Conservation (phyloP, 306 rosid genomes). For the Cicer cuneatum region DNA sequence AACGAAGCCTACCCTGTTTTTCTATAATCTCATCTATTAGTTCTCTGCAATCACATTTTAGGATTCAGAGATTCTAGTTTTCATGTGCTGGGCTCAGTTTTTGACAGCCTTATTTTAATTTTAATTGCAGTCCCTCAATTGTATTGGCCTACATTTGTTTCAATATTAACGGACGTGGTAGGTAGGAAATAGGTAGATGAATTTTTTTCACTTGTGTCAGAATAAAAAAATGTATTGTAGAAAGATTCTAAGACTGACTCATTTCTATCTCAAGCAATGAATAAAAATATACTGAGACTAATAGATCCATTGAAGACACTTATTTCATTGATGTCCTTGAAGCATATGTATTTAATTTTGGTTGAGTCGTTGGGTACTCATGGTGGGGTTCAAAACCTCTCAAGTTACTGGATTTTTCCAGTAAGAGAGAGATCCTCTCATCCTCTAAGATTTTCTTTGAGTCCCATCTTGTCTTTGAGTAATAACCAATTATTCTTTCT, state of each 20-base stretch:
- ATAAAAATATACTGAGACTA: slow-evolving; percentile 13
- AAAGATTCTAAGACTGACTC: slow-evolving; percentile 15
- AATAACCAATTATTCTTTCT: too few relatives aligned
- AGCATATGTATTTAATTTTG: background rate
- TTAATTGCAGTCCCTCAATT: slow-evolving; percentile 29
- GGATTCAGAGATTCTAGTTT: slow-evolving; percentile 70
- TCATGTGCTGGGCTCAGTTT: slow-evolving; percentile 42
- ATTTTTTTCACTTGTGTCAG: slow-evolving; percentile 34
- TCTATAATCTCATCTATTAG: slow-evolving; percentile 37
- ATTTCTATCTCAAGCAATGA: slow-evolving; percentile 35
- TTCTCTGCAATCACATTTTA: slow-evolving; percentile 83
- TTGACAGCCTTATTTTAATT: slow-evolving; percentile 17
- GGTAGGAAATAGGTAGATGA: slow-evolving; percentile 44
- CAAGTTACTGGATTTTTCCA: too few relatives aligned
- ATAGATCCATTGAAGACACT: background rate
- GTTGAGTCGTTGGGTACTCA: background rate
- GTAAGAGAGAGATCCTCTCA: too few relatives aligned
- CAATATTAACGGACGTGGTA: slow-evolving; percentile 30
- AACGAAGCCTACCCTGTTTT: slow-evolving; percentile 43
- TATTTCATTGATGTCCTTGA: background rate
- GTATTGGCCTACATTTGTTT: slow-evolving; percentile 41
- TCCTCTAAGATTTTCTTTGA: too few relatives aligned
- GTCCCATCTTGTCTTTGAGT: too few relatives aligned
- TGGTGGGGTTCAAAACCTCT: background rate
- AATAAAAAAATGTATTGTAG: slow-evolving; percentile 40